Evolutionary conservation across 192 early-diverging fungal species (phyloP).

Genomic region (Backusella liffmaniae): DNA sequence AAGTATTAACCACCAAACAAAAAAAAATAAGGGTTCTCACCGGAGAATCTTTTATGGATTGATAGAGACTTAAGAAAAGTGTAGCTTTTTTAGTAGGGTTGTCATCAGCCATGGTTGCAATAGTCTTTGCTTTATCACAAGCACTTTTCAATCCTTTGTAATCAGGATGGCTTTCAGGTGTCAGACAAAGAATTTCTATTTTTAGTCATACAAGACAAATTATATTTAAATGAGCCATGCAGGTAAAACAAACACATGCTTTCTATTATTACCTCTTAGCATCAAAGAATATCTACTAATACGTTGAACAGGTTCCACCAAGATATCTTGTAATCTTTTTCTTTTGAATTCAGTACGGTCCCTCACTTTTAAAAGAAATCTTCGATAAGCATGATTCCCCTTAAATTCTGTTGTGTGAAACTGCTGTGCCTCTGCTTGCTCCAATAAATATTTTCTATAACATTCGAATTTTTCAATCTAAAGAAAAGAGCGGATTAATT

Average conservation of each 20-base stretch:
- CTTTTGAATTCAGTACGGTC: conserved; percentile 60
- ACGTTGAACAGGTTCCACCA: conserved; percentile 40
- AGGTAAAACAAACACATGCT: not conserved
- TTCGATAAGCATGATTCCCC: conserved; percentile 49
- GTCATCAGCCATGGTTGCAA: conserved; percentile 43
- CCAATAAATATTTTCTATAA: conserved; percentile 63
- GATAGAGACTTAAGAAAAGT: conserved; percentile 34
- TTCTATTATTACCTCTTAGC: conserved; percentile 25
- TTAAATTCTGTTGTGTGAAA: conserved; percentile 52
- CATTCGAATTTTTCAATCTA: conserved; percentile 62
- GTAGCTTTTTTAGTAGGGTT: conserved; percentile 31
- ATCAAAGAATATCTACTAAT: conserved; percentile 40
- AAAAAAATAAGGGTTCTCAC: conserved; percentile 7
- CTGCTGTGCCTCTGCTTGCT: conserved; percentile 56
- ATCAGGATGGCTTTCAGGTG: conserved; percentile 27
- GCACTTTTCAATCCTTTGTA: conserved; percentile 20
- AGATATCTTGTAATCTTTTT: conserved; percentile 41
- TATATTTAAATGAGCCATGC: not conserved
- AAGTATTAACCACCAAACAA: not conserved
- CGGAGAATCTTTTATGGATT: conserved; percentile 33
- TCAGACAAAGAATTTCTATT: conserved; percentile 32
- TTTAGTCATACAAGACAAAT: not conserved
- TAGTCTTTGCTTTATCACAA: conserved; percentile 19
- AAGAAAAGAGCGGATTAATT: not conserved
- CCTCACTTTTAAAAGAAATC: conserved; percentile 50